A percentile compares a stretch with the other conserved stretches of the same genome.
These are phyloP conservation scores for Chlamydomonas schloesseri DNA, from an alignment of 139 green algal genomes.

Conservation along the genomic window DNA sequence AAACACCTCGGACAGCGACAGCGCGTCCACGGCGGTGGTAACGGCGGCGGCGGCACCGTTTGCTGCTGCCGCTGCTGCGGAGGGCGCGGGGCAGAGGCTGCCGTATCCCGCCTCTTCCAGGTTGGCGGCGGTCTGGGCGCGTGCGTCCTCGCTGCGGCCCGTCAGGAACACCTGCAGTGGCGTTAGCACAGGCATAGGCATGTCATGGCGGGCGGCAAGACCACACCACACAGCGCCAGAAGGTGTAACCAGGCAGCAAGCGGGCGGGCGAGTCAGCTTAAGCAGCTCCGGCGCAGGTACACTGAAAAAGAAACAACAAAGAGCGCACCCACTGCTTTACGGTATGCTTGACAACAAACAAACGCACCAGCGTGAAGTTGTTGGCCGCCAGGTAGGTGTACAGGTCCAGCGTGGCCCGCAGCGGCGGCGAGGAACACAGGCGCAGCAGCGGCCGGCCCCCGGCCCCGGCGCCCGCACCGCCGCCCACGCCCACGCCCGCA, in stretches of 20 bases:
- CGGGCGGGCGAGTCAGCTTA: no score
- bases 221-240: no score
- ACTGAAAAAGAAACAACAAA: no score
- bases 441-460: not conserved
- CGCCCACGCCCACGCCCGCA: no score
- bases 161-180: slow-evolving; percentile 72
- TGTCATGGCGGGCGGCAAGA: not conserved
- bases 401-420: slow-evolving; percentile 14
- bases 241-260: no score
- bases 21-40: not conserved
- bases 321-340: no score
- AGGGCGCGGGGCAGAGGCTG: slow-evolving; percentile 35
- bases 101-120: slow-evolving; percentile 66
- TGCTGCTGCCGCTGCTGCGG: no score
- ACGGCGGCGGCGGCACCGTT: not conserved
- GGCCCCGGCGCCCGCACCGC: not conserved
- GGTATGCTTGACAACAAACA: no score
- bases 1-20: not conserved
- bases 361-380: slow-evolving; percentile 13
- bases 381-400: slow-evolving; percentile 34
- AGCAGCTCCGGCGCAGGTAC: no score
- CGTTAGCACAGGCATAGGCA: not conserved
- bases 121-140: slow-evolving; percentile 62
- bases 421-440: slow-evolving; percentile 27
- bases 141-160: slow-evolving; percentile 55